Percentiles rank a stretch among this genome's conserved stretches.
Conservation (phyloP, 345 rosid species). For the Pistacia integerrima region DNA sequence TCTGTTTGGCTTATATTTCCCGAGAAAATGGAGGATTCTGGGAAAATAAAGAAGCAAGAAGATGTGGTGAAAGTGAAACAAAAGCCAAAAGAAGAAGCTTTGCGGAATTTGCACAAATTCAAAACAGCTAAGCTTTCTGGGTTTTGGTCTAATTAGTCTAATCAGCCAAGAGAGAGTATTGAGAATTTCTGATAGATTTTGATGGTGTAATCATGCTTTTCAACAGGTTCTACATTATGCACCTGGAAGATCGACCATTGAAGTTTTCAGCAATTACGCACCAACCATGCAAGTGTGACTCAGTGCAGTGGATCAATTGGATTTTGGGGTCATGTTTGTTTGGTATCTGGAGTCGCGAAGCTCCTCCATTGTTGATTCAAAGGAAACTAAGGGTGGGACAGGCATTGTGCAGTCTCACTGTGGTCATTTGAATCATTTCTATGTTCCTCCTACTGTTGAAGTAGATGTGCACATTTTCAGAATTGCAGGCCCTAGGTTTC, state of each 20-base stretch:
- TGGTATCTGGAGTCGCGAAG: constrained; percentile 80
- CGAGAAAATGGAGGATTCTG: not conserved
- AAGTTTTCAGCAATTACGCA: constrained; percentile 61
- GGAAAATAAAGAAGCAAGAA: not conserved
- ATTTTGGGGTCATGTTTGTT: constrained; percentile 45
- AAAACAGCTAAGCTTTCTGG: too few relatives aligned
- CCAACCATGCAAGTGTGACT: constrained; percentile 70
- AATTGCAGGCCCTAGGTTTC: constrained; percentile 65
- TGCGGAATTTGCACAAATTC: constrained; percentile 60
- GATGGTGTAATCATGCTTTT: not conserved
- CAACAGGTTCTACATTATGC: constrained; percentile 65
- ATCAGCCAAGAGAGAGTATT: too few relatives aligned
- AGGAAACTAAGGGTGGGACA: constrained; percentile 12
- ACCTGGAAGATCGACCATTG: constrained; percentile 40
- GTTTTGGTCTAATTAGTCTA: too few relatives aligned
- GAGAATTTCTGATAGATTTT: too few relatives aligned
- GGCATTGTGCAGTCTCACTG: constrained; percentile 34
- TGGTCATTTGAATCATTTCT: constrained; percentile 45
- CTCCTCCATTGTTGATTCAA: constrained; percentile 46
- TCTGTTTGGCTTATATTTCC: not conserved
- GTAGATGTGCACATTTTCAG: constrained; percentile 56
- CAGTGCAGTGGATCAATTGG: constrained; percentile 88
- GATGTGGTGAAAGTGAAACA: constrained; percentile 45
- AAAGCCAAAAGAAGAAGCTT: constrained; percentile 73
- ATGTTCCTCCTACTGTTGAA: constrained; percentile 60